Percentiles rank a stretch among this genome's conserved stretches.
These are phyloP conservation scores for Geoglossum glabrum DNA, from an alignment of 495 filamentous ascomycete species.

Conservation along the genomic window DNA sequence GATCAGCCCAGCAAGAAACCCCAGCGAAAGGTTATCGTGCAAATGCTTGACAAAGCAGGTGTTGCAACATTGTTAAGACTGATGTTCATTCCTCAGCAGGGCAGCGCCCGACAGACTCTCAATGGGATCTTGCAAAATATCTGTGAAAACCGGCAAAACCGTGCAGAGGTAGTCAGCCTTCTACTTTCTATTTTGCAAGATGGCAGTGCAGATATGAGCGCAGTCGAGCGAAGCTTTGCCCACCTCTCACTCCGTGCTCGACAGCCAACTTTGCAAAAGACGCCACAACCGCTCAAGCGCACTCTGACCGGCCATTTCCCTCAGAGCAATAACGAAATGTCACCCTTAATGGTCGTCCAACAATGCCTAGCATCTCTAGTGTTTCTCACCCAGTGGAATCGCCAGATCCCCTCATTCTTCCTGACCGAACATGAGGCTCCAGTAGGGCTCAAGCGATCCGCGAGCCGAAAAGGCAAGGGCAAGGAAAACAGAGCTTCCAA, in stretches of 20 bases:
- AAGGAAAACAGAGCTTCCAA: slow-evolving; percentile 66
- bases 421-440: slow-evolving; percentile 78
- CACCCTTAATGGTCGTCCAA: slow-evolving; percentile 84
- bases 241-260: slow-evolving; percentile 83
- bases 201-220: slow-evolving; percentile 76
- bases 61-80: slow-evolving; percentile 84
- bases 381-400: slow-evolving; percentile 62
- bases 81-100: slow-evolving; percentile 89
- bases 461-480: slow-evolving; percentile 68
- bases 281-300: slow-evolving; percentile 57
- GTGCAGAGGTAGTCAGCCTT: slow-evolving; percentile 83
- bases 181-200: slow-evolving; percentile 92
- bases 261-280: slow-evolving; percentile 54
- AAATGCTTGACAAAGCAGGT: slow-evolving; percentile 92
- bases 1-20: slow-evolving; percentile 35
- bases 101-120: slow-evolving; percentile 57
- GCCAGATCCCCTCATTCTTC: slow-evolving; percentile 79
- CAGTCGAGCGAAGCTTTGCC: slow-evolving; percentile 86
- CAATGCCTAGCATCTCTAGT: slow-evolving; percentile 73
- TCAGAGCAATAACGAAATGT: slow-evolving; percentile 47
- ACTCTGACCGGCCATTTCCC: slow-evolving; percentile 35
- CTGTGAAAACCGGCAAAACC: slow-evolving; percentile 84
- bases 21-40: slow-evolving; percentile 59
- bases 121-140: slow-evolving; percentile 73
- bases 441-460: slow-evolving; percentile 49